Evolutionary conservation across 441 rosid genomes (phyloP).

Genomic region (Melianthus villosus): DNA sequence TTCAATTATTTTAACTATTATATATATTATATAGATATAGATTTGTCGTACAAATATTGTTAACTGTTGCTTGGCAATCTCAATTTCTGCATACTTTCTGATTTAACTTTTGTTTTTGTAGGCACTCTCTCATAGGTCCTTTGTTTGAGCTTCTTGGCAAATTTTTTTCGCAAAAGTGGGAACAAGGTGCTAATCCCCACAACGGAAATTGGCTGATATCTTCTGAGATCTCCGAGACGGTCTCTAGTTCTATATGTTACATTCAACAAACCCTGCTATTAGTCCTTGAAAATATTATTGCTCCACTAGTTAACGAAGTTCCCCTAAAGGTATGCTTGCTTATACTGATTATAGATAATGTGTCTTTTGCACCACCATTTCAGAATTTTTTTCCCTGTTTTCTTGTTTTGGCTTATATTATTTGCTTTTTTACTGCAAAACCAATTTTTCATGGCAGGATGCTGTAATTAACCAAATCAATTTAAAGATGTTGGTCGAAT

Average conservation of each 20-base stretch:
- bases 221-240: constrained; percentile 22
- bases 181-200: constrained; percentile 14
- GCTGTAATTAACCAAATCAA: constrained; percentile 30
- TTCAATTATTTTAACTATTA: too few species aligned
- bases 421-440: constrained; percentile 2
- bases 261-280: constrained; percentile 54
- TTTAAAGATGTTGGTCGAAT: constrained; percentile 45
- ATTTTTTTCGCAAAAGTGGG: constrained; percentile 39
- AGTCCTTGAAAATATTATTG: constrained; percentile 56
- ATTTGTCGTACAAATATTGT: too few species aligned
- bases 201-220: constrained; percentile 26
- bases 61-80: too few species aligned
- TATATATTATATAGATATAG: too few species aligned
- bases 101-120: constrained; percentile 14
- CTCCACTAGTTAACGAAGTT: constrained; percentile 19
- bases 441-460: constrained; percentile 33
- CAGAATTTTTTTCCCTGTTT: too few species aligned
- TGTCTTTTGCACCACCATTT: too few species aligned
- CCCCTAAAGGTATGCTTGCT: constrained; percentile 53
- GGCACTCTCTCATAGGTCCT: constrained; percentile 66
- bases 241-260: constrained; percentile 21
- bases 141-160: constrained; percentile 62
- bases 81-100: too few species aligned
- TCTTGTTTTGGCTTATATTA: too few species aligned
- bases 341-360: too few species aligned